Evolutionary conservation across 106 monocot genomes (phyloP).

Genomic region (Ottelia alismoides): DNA sequence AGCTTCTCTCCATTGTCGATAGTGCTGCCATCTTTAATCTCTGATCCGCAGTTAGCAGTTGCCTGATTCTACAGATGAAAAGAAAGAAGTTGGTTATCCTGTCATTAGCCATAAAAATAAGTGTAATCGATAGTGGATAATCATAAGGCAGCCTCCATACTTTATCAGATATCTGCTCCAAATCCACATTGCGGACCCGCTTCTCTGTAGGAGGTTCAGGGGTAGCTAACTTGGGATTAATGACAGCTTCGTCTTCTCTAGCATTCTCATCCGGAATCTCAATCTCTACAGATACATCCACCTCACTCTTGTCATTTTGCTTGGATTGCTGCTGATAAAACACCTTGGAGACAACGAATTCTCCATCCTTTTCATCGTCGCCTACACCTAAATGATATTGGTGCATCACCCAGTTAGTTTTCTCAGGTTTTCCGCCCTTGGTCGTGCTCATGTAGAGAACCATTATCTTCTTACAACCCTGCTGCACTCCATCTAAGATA

Average conservation of each 20-base stretch:
- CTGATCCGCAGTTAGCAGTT: background rate
- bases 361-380: slow-evolving; percentile 79
- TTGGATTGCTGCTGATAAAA: slow-evolving; percentile 70
- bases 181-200: slow-evolving; percentile 7
- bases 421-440: slow-evolving; percentile 68
- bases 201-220: slow-evolving; percentile 27
- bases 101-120: too few species aligned
- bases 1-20: slow-evolving; percentile 9
- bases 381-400: slow-evolving; percentile 84
- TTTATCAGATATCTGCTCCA: slow-evolving; percentile 14
- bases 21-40: background rate
- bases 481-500: slow-evolving; percentile 58
- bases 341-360: slow-evolving; percentile 95
- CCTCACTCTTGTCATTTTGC: slow-evolving; percentile 33
- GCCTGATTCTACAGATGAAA: too few species aligned
- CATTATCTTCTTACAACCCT: slow-evolving; percentile 97
- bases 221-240: slow-evolving; percentile 6
- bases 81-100: too few species aligned
- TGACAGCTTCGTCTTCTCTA: slow-evolving; percentile 8
- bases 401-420: slow-evolving; percentile 98
- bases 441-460: slow-evolving; percentile 66
- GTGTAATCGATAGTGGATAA: background rate
- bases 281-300: slow-evolving; percentile 10
- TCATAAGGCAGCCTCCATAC: too few species aligned
- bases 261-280: slow-evolving; percentile 5